Evolutionary conservation across 139 green algal genomes (phyloP).

Genomic region (Tetradesmus obliquus): DNA sequence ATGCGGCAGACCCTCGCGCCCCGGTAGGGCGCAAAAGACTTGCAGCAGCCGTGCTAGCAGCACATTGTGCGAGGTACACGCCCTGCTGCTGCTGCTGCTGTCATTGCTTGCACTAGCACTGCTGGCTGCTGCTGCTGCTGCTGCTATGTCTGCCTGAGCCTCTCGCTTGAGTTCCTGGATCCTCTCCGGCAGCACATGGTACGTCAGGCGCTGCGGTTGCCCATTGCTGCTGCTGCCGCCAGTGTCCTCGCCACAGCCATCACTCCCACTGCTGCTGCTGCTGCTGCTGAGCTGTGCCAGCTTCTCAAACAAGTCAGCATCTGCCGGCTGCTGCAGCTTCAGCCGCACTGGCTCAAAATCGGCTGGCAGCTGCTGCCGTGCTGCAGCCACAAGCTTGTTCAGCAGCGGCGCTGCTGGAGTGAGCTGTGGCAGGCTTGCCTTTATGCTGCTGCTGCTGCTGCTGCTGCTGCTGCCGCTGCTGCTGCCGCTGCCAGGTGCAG

Average conservation of each 20-base stretch:
- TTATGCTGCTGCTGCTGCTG: neutral
- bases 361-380: neutral
- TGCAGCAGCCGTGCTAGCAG: conserved; percentile 15
- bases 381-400: conserved; percentile 12
- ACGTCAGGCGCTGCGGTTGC: conserved; percentile 1
- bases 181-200: neutral
- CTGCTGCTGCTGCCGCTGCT: neutral
- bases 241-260: too few species aligned
- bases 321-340: conserved; percentile 2
- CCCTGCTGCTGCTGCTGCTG: neutral
- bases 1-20: neutral
- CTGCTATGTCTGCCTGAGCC: neutral
- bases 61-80: conserved; percentile 28
- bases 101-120: neutral
- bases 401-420: neutral
- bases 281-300: conserved; percentile 36
- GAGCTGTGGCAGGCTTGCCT: neutral
- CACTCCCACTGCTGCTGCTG: neutral
- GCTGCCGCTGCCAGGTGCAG: neutral
- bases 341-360: conserved; percentile 4
- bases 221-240: neutral
- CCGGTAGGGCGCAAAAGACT: neutral
- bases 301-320: neutral
- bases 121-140: conserved; percentile 36
- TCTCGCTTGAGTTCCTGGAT: conserved; percentile 24